Percentiles rank a stretch among this genome's conserved stretches.
Evolutionary conservation across 2,329 filamentous ascomycete species (phyloP).

Genomic region (Fusarium sp.): DNA sequence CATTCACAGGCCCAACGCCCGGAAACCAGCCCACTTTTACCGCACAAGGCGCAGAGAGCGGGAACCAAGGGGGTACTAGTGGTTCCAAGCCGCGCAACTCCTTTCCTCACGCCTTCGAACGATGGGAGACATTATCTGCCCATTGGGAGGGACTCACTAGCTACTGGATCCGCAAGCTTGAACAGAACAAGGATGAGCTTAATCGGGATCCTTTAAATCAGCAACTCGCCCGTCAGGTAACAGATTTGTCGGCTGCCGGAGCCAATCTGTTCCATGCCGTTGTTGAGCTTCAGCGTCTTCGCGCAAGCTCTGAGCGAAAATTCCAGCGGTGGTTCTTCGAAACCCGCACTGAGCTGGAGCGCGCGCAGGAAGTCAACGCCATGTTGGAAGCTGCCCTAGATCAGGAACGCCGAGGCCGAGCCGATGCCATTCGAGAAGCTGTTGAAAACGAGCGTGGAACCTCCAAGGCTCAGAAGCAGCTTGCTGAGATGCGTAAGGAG

Average conservation of each 20-base stretch:
- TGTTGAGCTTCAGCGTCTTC: conserved; percentile 91
- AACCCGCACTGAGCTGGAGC: conserved; percentile 88
- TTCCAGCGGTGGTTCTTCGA: conserved; percentile 99
- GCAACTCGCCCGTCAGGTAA: conserved; percentile 93
- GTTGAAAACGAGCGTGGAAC: conserved; percentile 77
- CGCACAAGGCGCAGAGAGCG: conserved; percentile 36
- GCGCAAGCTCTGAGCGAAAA: conserved; percentile 95
- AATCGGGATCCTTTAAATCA: conserved; percentile 85
- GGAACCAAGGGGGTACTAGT: conserved; percentile 35
- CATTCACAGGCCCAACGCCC: conserved; percentile 39
- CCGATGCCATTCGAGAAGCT: conserved; percentile 75
- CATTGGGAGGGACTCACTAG: conserved; percentile 98
- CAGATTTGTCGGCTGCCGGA: conserved; percentile 95
- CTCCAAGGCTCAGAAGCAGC: conserved; percentile 81
- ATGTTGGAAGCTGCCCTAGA: conserved; percentile 82
- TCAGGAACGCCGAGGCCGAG: conserved; percentile 77
- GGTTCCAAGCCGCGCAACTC: conserved; percentile 69
- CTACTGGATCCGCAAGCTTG: conserved; percentile 94
- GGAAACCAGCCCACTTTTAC: conserved; percentile 35
- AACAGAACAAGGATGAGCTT: conserved; percentile 90
- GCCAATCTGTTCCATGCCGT: conserved; percentile 98
- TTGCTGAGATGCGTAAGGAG: conserved; percentile 93
- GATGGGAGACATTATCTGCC: conserved; percentile 96
- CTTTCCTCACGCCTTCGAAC: conserved; percentile 96
- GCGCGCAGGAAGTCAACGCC: conserved; percentile 83